Base-by-base conservation (phyloP, 2,329 filamentous ascomycete species). In the Helotiales sp. region DNA sequence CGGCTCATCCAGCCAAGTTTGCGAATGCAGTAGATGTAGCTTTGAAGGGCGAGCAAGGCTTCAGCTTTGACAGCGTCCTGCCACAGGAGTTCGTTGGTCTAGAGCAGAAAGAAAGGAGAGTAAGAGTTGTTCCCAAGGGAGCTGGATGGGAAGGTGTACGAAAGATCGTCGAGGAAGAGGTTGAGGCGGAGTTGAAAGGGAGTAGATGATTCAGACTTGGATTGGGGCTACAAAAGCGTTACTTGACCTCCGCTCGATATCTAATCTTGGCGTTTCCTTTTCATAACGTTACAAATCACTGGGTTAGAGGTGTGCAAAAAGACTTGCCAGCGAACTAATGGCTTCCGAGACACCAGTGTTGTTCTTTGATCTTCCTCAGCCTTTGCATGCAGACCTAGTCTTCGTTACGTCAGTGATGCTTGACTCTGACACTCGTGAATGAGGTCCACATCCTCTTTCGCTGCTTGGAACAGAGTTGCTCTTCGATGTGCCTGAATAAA, bases 1-100 rank as follows among this genome's bases (percentile, higher is more conserved):
- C 96, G 1, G 96, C 96, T 2, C 96, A 99, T 79, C 95, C 96
- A 0, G 96, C 95, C 69, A 99, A 99, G 80, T 99, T 99, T 76
- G 89, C 91, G 0, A 87, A 88, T 34, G 94, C 94, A 0, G 95
- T 99, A 1, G 91, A 94, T 73, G 78, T 91, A 57, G 93, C 95
- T 0, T 83, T 98, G 67, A 86, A 88, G 70, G 86, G 86, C 8
- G 85, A 92, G 76, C 78, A 85, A n/a, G 89, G 85, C 1, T 97
- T 96, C 74, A 85, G 88, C 73, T 97, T 97, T 77, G 83, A 87
- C 47, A 87, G 90, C 70, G 91, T 98, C 1, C 84, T 96, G 63
- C 95, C 95, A 0, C 79, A 86, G 65, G 92, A 97, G 80, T 96
- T 97, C 76, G 81, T 91, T 37, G 95, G 92, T 0, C 81, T 98